Evolutionary conservation across 129 eudicot species (phyloP), one percentile per base, ranked within the genome.

Genomic region (Mikania micrantha): DNA sequence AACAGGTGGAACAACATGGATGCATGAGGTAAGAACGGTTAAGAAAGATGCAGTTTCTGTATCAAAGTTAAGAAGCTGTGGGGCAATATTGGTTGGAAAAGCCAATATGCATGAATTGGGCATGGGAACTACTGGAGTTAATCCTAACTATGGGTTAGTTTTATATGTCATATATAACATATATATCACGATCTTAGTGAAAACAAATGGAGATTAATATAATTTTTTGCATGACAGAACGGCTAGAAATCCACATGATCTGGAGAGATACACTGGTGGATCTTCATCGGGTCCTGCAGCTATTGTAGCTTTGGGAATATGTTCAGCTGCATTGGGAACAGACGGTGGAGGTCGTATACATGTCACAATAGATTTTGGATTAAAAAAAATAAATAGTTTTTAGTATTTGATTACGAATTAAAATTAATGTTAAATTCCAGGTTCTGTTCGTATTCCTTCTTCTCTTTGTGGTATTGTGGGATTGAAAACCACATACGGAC

Each of bases 61-160:
- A 42, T 87, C 92, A 70, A 84, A 44, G 67, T 85, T 93, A 70
- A 83, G 99, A 34, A 73, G 85, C 52, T 88, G 96, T 79, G 99
- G 99, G 44, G 96, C 73, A 60, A 81, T 93, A 60, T 84, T 93
- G 66, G 91, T 93, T 53, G 99, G 99, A 56, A 93, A 93, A 81
- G 96, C 96, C 64, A 93, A 93, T 78, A 93, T 93, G 99, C 99
- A 93, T 87, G 99, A 93, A 83, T 54, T 93, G 64, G 99, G 99
- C 60, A 79, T 90, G 77, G 99, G 99, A 39, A 87, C 95, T n/a
- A 93, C 96, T 21, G 99, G 99, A 79, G 83, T 86, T 79, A 93
- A 93, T 83, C 88, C 99, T 15, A 93, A 93, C 74, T 73, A 93
- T 71, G 96, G 99, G 98, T 84, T 74, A 72, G 78, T 52, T 74